These are phyloP conservation scores for Poronia punctata DNA, from an alignment of 495 filamentous ascomycete species.

Conservation along the genomic window DNA sequence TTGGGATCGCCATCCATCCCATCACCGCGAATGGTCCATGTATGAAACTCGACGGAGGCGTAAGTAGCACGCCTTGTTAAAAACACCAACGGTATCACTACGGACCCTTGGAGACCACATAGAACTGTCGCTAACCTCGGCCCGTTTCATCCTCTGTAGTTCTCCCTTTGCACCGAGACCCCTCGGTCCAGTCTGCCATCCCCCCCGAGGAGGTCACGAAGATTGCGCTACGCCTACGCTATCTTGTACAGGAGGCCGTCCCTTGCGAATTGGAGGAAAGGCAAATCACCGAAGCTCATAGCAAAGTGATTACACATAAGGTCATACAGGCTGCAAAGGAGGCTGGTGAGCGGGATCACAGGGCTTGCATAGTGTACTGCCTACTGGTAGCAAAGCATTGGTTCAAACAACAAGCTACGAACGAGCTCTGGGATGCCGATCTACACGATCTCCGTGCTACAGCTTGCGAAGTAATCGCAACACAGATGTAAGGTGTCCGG, in stretches of 20 bases:
- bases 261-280: conserved; percentile 76
- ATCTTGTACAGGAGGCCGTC: conserved; percentile 82
- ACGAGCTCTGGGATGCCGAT: conserved; percentile 88
- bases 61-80: conserved; percentile 16
- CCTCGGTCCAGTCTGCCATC: conserved; percentile 52
- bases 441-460: conserved; percentile 69
- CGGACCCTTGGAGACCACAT: not conserved
- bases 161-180: conserved; percentile 54
- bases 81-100: not conserved
- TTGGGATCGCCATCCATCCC: conserved; percentile 33
- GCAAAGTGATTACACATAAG: conserved; percentile 68
- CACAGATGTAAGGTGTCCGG: conserved; percentile 63
- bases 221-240: conserved; percentile 78
- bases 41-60: conserved; percentile 32
- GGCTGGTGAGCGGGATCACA: conserved; percentile 70
- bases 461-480: conserved; percentile 95
- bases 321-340: conserved; percentile 72
- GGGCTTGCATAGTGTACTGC: conserved; percentile 72
- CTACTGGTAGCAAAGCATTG: conserved; percentile 83
- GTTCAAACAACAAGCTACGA: conserved; percentile 74
- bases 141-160: conserved; percentile 31
- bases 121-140: not conserved
- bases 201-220: conserved; percentile 70
- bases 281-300: conserved; percentile 69
- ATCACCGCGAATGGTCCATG: conserved; percentile 27